Evolutionary conservation across 257 asterid species (phyloP), one percentile per base, ranked within the genome.

Genomic region (Haberlea rhodopensis): DNA sequence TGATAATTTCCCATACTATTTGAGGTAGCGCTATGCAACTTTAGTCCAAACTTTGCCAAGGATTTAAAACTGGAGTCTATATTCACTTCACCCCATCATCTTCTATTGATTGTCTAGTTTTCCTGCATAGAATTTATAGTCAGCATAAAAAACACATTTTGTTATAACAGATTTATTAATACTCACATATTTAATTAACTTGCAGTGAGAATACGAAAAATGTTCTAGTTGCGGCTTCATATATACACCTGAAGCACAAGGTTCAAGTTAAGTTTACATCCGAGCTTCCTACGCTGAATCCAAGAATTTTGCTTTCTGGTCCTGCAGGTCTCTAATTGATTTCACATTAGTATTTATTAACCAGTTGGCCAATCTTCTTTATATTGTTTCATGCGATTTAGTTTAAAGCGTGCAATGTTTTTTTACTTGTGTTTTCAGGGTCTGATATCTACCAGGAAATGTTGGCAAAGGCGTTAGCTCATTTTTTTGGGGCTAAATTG

Each of bases 401-500:
- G 67, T 67, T 8, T 70, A 16, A 52, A 45, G 29, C 55, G 32
- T 58, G 20, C 59, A 19, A 58, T 63, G 63, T 58, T 66, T 64
- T 52, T 63, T 2, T n/a, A 63, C 68, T 66, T 74, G n/a, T n/a
- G 31, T 59, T 71, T 73, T 73, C 86, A 90, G 97, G 97, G 62
- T 87, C 97, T 20, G 92, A 87, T 72, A 85, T 85, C 31, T 90
- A 90, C 73, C 97, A 90, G 76, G 97, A 90, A 82, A 85, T 85
- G 97, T 67, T 90, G 87, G 90, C 82, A 6, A 90, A 82, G 87
- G 96, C 92, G 34, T 87, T 90, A 67, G 95, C 97, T 73, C 95
- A 80, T 20, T 82, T 80, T 70, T 90, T 77, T 78, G 96, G 90
- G 71, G 96, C 97, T 40, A 87, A 84, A 73, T 73, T 90, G 86